Base-by-base conservation (phyloP, 208 protist genomes). In the Trichomonas tenax region DNA sequence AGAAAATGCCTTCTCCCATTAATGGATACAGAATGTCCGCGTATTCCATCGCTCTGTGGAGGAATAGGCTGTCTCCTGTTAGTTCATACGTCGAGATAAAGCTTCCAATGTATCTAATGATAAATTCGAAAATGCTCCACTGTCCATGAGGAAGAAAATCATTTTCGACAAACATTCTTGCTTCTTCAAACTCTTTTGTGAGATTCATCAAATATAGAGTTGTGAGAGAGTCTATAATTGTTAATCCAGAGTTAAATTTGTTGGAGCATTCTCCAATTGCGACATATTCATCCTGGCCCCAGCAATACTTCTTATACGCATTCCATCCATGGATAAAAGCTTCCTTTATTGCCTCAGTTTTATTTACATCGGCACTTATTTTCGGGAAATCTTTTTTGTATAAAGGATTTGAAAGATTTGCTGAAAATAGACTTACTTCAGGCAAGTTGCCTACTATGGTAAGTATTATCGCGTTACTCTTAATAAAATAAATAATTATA, bases 21-120 rank as follows among this genome's bases (percentile, higher is more conserved):
- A 97, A 96, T n/a, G 96, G 81, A 41, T 98, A 40, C 38, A 98
- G 81, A 10, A 81, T 31, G 45, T 98, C 95, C 11, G 96, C 97
- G 0, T 97, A 95, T 58, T 96, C 41, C 0, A 82, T 15, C 11
- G 96, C 96, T 82, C 96, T 97, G 31, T 86, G 8, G 48, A 97
- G 95, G 48, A 96, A 97, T 0, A 97, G 36, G 8, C 0, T 31
- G 26, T 97, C 97, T 0, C 72, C 17, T 17, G 58, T 63, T 1
- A 51, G 40, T 96, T 97, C 82, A 96, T 98, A 98, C 0, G 97
- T 97, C 36, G 98, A 96, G 0, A 98, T 82, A 40, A 98, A 97
- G 17, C 97, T 97, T n/a, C 98, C 98, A 14, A 98, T 34, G 44
- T 97, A 96, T 44, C 98, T 45, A 96, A 98, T 98, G n/a, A 31